A percentile compares a stretch with the other conserved stretches of the same genome.
Conservation (phyloP, 2,329 filamentous ascomycete genomes). For the Colletotrichum nymphaeae region DNA sequence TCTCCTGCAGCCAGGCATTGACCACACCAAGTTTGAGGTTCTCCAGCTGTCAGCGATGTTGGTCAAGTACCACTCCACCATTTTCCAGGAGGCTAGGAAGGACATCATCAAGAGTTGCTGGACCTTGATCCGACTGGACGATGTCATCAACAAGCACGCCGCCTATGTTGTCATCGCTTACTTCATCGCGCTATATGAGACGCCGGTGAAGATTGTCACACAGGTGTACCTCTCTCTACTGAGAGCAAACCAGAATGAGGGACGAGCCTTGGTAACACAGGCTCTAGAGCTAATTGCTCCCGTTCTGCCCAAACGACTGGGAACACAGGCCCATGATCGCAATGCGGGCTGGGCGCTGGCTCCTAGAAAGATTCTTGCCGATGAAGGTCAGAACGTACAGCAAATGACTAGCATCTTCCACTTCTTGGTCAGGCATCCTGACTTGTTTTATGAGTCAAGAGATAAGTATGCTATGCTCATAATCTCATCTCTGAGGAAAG, state of each 20-base stretch:
- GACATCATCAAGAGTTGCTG: slow-evolving; percentile 99
- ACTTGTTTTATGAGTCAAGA: slow-evolving; percentile 93
- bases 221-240: slow-evolving; percentile 94
- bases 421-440: slow-evolving; percentile 91
- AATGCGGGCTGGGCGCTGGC: slow-evolving; percentile 90
- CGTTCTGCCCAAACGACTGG: slow-evolving; percentile 87
- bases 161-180: slow-evolving; percentile 97
- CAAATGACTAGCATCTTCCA: slow-evolving; percentile 98
- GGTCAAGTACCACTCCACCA: slow-evolving; percentile 91
- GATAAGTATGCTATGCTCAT: slow-evolving; percentile 93
- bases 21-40: slow-evolving; percentile 95
- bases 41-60: slow-evolving; percentile 94
- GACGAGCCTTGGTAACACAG: slow-evolving; percentile 90
- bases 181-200: slow-evolving; percentile 97
- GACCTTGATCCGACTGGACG: slow-evolving; percentile 98
- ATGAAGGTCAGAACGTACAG: slow-evolving; percentile 94
- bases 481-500: slow-evolving; percentile 88
- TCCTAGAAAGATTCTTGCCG: slow-evolving; percentile 88
- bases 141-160: slow-evolving; percentile 98
- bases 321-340: slow-evolving; percentile 72
- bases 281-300: slow-evolving; percentile 95
- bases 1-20: slow-evolving; percentile 84
- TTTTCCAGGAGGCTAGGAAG: slow-evolving; percentile 91
- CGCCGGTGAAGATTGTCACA: slow-evolving; percentile 92
- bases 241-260: slow-evolving; percentile 95